Percentiles rank a stretch among this genome's conserved stretches.
phyloP scores from a whole-genome alignment of 495 filamentous ascomycete species.

The Xylaria flabelliformis region DNA sequence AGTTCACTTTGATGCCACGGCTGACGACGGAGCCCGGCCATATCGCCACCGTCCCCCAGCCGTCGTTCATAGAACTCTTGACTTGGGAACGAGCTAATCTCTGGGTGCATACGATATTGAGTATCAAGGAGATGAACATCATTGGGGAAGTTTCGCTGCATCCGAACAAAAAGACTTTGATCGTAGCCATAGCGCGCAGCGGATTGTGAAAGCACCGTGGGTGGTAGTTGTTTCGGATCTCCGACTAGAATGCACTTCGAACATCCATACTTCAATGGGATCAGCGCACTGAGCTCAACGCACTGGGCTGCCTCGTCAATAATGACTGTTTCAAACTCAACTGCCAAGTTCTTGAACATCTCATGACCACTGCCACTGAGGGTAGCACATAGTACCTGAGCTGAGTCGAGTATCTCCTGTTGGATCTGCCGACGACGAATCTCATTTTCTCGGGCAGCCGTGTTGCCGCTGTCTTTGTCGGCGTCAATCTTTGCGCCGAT shows the following conservation, averaged over 20 bases:
- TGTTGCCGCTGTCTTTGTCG: constrained; percentile 81
- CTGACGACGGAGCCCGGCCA: constrained; percentile 73
- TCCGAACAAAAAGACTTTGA: constrained; percentile 96
- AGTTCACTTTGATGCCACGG: constrained; percentile 85
- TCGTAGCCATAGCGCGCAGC: constrained; percentile 94
- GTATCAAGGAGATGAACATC: constrained; percentile 95
- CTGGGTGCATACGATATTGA: constrained; percentile 99
- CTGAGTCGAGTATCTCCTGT: constrained; percentile 86
- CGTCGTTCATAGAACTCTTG: constrained; percentile 88
- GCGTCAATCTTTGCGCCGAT: constrained; percentile 84
- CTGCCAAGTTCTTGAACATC: constrained; percentile 92
- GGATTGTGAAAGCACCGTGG: constrained; percentile 92
- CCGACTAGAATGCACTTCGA: constrained; percentile 96
- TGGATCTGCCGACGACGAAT: constrained; percentile 83
- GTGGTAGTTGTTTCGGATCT: constrained; percentile 95
- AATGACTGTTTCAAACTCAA: constrained; percentile 97
- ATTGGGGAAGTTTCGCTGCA: constrained; percentile 88
- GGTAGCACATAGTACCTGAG: constrained; percentile 93
- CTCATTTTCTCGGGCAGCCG: constrained; percentile 77
- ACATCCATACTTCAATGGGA: constrained; percentile 96
- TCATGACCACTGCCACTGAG: constrained; percentile 96
- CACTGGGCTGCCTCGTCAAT: constrained; percentile 99
- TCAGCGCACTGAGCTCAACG: constrained; percentile 94
- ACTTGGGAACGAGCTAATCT: constrained; percentile 90
- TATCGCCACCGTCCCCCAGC: constrained; percentile 81